Evolutionary conservation across 495 filamentous ascomycete species (phyloP), one percentile per base, ranked within the genome.

Genomic region (Podospora fimiseda): DNA sequence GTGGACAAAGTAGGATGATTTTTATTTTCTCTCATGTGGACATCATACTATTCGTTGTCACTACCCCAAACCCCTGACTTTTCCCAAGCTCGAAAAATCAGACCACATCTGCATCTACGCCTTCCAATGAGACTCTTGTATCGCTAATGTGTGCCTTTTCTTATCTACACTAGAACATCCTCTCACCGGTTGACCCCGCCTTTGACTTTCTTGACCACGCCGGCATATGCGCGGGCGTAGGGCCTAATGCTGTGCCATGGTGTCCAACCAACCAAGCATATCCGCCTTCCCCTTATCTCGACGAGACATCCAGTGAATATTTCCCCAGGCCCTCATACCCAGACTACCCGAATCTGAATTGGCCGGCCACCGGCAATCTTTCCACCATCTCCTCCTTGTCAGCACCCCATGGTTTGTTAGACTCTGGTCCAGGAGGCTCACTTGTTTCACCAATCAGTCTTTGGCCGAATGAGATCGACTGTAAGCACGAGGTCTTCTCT

Each of bases 261-360:
- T 49, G 52, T 36, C 43, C 37, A 13, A 36, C 51, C 14, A 43
- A 48, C 19, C 18, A 41, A 4, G 9, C 43, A 43, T 53, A 42
- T 23, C 20, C 51, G 3, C 3, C 33, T 15, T 53, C 51, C 14
- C n/a, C 51, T 13, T 53, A 42, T 33, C 9, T 53, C 19, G 51
- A 48, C 39, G 44, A 48, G 20, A n/a, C 44, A 22, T 18, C 45
- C 21, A 15, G 43, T 22, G 52, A 42, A 8, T 54, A 49, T 7
- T 20, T 40, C 19, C 22, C 30, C 9, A 20, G 44, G 16, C 18
- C 14, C 43, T 22, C 38, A 21, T 33, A 30, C 23, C n/a, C 44
- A 18, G 39, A 16, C 9, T 23, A 37, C 22, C 27, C 3, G 11
- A 40, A 14, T 16, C 41, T 16, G n/a, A 8, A 11, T 33, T 33